Evolutionary conservation across 495 filamentous ascomycete genomes (phyloP).

Genomic region (Rusavskia elegans): DNA sequence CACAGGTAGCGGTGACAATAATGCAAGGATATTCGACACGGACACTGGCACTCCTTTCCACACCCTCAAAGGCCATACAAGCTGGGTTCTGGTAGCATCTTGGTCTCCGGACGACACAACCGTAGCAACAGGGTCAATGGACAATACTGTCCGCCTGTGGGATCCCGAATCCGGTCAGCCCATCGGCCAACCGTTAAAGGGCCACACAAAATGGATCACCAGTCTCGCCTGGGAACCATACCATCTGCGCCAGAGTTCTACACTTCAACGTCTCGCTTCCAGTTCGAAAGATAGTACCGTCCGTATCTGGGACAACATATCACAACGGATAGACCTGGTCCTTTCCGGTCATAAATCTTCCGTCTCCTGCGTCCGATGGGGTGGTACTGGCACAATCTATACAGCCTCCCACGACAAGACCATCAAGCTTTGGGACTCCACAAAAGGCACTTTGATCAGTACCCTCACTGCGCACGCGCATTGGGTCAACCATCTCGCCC

Average conservation of each 20-base stretch:
- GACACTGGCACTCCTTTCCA: slow-evolving; percentile 82
- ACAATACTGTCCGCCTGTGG: slow-evolving; percentile 84
- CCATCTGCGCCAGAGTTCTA: slow-evolving; percentile 53
- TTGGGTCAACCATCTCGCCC: slow-evolving; percentile 89
- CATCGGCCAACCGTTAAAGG: slow-evolving; percentile 63
- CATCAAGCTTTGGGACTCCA: slow-evolving; percentile 79
- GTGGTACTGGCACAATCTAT: slow-evolving; percentile 75
- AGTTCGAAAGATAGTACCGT: slow-evolving; percentile 84
- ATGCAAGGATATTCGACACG: slow-evolving; percentile 89
- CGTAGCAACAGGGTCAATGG: slow-evolving; percentile 87
- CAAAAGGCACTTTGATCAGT: slow-evolving; percentile 61
- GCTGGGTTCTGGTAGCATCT: slow-evolving; percentile 77
- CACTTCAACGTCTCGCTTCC: slow-evolving; percentile 66
- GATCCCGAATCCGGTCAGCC: slow-evolving; percentile 68
- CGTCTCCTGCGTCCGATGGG: slow-evolving; percentile 88
- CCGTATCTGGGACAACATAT: slow-evolving; percentile 72
- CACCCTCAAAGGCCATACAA: slow-evolving; percentile 83
- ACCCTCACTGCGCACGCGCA: slow-evolving; percentile 73
- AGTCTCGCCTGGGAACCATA: slow-evolving; percentile 89
- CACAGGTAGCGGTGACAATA: slow-evolving; percentile 80
- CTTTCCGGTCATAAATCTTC: slow-evolving; percentile 78
- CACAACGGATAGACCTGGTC: slow-evolving; percentile 61
- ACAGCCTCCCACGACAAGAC: slow-evolving; percentile 85
- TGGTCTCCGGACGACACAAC: slow-evolving; percentile 73
- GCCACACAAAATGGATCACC: slow-evolving; percentile 83